Percentiles rank a stretch among this genome's conserved stretches.
phyloP scores from a whole-genome alignment of 805 yeast genomes.

The Metschnikowia proteae region DNA sequence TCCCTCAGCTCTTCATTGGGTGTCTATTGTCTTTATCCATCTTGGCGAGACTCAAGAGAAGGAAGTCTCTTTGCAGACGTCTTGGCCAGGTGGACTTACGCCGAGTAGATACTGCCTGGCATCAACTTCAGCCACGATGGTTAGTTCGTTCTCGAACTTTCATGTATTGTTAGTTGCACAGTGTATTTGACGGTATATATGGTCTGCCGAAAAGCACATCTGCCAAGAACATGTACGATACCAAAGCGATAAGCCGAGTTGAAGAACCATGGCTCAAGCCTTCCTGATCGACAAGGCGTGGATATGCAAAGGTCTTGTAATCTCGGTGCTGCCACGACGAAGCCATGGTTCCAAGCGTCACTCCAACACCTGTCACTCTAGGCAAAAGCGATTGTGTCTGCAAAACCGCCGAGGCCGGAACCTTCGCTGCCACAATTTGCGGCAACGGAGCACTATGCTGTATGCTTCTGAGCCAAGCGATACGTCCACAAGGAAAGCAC shows the following conservation, averaged over 20 bases:
- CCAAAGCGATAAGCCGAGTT: background rate
- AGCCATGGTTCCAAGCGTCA: conserved; percentile 61
- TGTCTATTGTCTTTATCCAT: conserved; percentile 84
- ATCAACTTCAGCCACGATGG: conserved; percentile 3
- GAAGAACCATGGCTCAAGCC: conserved; percentile 19
- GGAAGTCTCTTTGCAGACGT: conserved; percentile 80
- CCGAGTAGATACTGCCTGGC: conserved; percentile 26
- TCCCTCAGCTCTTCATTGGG: conserved; percentile 83
- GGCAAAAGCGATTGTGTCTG: conserved; percentile 41
- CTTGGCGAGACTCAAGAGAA: conserved; percentile 91
- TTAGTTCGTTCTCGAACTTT: background rate
- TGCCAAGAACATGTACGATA: background rate
- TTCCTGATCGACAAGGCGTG: conserved; percentile 79
- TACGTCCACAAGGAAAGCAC: conserved; percentile 89
- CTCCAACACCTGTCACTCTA: conserved; percentile 63
- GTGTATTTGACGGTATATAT: conserved; percentile 21
- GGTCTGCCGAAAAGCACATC: conserved; percentile 1
- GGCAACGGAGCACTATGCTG: conserved; percentile 58
- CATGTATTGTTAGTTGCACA: background rate
- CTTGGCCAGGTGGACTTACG: conserved; percentile 57
- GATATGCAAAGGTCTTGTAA: conserved; percentile 78
- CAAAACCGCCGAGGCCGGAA: conserved; percentile 35
- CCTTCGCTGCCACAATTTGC: conserved; percentile 39
- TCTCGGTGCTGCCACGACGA: conserved; percentile 72
- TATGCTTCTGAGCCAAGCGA: conserved; percentile 76